Percentiles rank a stretch among this genome's conserved stretches.
Conservation (phyloP, 2,329 filamentous ascomycete genomes). For the Colletotrichum sp. region DNA sequence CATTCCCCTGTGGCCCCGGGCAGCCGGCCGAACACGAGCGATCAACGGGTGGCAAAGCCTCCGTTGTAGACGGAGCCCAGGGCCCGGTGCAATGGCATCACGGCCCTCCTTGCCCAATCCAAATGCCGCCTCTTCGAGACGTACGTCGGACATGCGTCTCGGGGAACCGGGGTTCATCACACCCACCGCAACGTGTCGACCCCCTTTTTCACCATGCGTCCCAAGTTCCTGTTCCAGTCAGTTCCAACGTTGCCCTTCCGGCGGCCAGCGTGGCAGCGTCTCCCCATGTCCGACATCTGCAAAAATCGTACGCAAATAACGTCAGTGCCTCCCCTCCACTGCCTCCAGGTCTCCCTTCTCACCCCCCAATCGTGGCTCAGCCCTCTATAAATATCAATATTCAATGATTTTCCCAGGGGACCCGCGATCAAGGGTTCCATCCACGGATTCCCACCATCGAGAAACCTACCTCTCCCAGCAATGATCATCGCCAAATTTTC, state of each 20-base stretch:
- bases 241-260: neutral
- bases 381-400: conserved; percentile 18
- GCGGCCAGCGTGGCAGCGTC: neutral
- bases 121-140: neutral
- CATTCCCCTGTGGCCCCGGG: neutral
- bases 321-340: neutral
- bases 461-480: conserved; percentile 12
- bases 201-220: neutral
- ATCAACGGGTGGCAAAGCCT: conserved; percentile 20
- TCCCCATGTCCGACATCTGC: neutral
- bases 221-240: neutral
- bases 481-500: conserved; percentile 9
- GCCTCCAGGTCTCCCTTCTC: neutral
- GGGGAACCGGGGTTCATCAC: neutral
- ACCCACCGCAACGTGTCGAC: neutral
- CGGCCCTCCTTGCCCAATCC: neutral
- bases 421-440: conserved; percentile 17
- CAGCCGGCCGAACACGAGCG: conserved; percentile 18
- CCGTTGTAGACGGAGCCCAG: conserved; percentile 8
- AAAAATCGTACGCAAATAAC: conserved; percentile 14
- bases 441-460: conserved; percentile 9
- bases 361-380: conserved; percentile 10
- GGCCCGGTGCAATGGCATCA: neutral
- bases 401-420: conserved; percentile 19
- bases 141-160: conserved; percentile 7